A percentile compares a stretch with the other conserved stretches of the same genome.
phyloP scores from a whole-genome alignment of 2,329 filamentous ascomycete genomes.

The Graphiopsis chlorocephala region DNA sequence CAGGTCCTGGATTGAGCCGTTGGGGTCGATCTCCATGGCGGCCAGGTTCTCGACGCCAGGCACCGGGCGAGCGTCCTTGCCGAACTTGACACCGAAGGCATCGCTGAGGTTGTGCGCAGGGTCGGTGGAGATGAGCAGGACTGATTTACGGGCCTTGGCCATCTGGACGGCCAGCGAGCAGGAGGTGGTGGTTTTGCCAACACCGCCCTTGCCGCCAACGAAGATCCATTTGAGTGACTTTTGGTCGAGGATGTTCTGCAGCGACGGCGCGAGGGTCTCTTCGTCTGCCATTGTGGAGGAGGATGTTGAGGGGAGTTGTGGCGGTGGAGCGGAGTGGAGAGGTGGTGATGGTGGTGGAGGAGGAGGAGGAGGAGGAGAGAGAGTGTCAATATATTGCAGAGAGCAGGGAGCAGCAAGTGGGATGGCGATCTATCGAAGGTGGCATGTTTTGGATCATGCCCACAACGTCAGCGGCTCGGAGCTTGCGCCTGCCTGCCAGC shows the following conservation, averaged over 20 bases:
- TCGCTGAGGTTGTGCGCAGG: slow-evolving; percentile 97
- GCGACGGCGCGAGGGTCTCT: slow-evolving; percentile 82
- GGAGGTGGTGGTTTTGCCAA: slow-evolving; percentile 98
- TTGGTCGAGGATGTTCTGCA: slow-evolving; percentile 93
- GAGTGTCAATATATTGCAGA: not conserved
- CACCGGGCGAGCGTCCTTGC: slow-evolving; percentile 92
- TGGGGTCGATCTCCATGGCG: slow-evolving; percentile 99
- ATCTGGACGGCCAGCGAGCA: slow-evolving; percentile 98
- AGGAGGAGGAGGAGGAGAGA: not conserved
- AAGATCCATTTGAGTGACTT: slow-evolving; percentile 98
- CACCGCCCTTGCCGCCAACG: slow-evolving; percentile 95
- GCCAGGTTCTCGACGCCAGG: slow-evolving; percentile 91
- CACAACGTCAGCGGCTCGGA: not conserved
- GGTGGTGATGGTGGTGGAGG: not conserved
- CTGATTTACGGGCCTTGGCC: slow-evolving; percentile 88
- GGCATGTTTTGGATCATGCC: not conserved
- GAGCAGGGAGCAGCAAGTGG: not conserved
- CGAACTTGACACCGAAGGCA: slow-evolving; percentile 98
- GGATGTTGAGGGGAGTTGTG: not conserved
- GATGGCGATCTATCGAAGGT: not conserved
- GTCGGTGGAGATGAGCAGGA: slow-evolving; percentile 96
- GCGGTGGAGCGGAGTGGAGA: not conserved
- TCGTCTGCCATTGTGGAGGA: slow-evolving; percentile 55
- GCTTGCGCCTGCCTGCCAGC: not conserved
- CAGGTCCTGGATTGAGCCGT: slow-evolving; percentile 94